Percentiles rank a stretch among this genome's conserved stretches.
phyloP scores from a whole-genome alignment of 2,329 filamentous ascomycete genomes.

The Colletotrichum cordylinicola region DNA sequence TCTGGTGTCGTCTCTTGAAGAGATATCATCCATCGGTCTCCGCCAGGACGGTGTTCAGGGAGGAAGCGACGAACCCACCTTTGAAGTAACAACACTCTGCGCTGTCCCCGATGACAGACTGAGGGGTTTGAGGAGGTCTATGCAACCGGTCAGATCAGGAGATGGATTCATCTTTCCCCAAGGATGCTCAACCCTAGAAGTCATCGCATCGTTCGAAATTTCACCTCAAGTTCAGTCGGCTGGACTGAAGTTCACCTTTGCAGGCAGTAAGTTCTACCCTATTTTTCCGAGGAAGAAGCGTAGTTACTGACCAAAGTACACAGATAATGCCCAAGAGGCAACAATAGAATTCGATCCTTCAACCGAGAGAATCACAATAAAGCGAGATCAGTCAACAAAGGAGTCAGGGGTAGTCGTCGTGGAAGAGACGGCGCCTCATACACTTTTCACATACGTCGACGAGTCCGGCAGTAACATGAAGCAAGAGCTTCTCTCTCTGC shows the following conservation, averaged over 20 bases:
- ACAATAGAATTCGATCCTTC: neutral
- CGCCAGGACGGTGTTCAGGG: neutral
- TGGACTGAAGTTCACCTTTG: neutral
- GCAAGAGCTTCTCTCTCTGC: neutral
- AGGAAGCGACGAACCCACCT: neutral
- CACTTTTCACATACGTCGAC: neutral
- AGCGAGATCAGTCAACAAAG: neutral
- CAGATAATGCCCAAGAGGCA: neutral
- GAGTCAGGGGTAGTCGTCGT: neutral
- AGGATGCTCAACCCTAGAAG: neutral
- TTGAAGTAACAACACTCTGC: neutral
- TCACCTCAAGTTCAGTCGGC: neutral
- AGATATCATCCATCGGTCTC: neutral
- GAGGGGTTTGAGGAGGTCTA: neutral
- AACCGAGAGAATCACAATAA: neutral
- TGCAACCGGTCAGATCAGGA: neutral
- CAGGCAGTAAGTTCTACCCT: neutral
- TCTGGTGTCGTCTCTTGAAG: neutral
- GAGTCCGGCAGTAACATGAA: neutral
- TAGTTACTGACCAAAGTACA: accelerated
- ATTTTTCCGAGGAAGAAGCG: accelerated
- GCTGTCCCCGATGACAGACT: neutral
- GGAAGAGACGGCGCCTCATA: neutral
- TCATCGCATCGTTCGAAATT: neutral
- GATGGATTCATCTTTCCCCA: neutral